These are phyloP conservation scores for Blastobotrys robertii DNA, from an alignment of 805 yeast species.

Conservation along the genomic window DNA sequence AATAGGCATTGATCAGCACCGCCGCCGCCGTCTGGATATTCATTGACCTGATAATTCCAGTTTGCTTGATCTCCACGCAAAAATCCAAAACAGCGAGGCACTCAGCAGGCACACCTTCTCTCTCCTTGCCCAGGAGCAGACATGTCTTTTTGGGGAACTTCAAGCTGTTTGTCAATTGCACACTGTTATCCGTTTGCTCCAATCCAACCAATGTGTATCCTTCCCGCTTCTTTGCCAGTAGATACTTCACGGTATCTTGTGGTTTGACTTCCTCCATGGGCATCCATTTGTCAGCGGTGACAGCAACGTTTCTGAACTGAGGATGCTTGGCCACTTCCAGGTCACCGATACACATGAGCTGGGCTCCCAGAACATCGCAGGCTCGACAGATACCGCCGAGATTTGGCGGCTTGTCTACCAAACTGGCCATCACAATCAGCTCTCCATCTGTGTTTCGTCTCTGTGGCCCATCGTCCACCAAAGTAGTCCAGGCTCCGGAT, in stretches of 20 bases:
- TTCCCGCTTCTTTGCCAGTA: slow-evolving; percentile 51
- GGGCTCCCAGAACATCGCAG: slow-evolving; percentile 88
- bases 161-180: slow-evolving; percentile 51
- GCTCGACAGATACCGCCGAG: slow-evolving; percentile 89
- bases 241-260: slow-evolving; percentile 42
- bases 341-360: slow-evolving; percentile 68
- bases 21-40: slow-evolving; percentile 96
- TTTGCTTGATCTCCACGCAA: slow-evolving; percentile 86
- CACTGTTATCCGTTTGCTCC: slow-evolving; percentile 89
- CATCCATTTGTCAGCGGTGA: slow-evolving; percentile 94
- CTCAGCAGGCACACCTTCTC: slow-evolving; percentile 86
- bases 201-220: slow-evolving; percentile 85
- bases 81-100: slow-evolving; percentile 70
- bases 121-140: slow-evolving; percentile 74
- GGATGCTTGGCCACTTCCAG: slow-evolving; percentile 48
- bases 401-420: slow-evolving; percentile 89
- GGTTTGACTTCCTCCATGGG: slow-evolving; percentile 73
- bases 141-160: slow-evolving; percentile 73
- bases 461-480: slow-evolving; percentile 41
- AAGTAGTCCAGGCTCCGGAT: slow-evolving; percentile 79
- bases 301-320: slow-evolving; percentile 81
- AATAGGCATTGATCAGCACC: slow-evolving; percentile 83
- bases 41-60: slow-evolving; percentile 90
- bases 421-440: slow-evolving; percentile 81
- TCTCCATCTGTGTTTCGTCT: slow-evolving; percentile 51